A percentile compares a stretch with the other conserved stretches of the same genome.
phyloP scores from a whole-genome alignment of 78 protist genomes.

The Abeoforma whisleri region DNA sequence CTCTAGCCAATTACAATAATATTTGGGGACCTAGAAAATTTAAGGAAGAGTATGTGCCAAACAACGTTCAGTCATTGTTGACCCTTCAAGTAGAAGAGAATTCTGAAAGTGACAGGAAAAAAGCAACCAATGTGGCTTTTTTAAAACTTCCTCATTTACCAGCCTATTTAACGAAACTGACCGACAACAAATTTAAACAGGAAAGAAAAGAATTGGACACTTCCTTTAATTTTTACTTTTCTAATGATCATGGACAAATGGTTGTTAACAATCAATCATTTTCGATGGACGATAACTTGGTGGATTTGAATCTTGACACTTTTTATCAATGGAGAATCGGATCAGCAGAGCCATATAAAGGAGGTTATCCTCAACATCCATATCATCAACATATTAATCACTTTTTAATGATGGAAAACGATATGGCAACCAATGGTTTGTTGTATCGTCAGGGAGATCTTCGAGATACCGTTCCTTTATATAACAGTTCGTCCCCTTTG shows the following conservation, averaged over 20 bases:
- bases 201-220: background rate
- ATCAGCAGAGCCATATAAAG: background rate
- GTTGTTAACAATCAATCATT: background rate
- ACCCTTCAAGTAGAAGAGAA: background rate
- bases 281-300: background rate
- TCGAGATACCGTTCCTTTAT: constrained; percentile 12
- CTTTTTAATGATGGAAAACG: background rate
- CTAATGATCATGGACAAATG: background rate
- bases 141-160: background rate
- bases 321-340: background rate
- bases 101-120: no score
- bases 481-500: background rate
- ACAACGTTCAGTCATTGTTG: background rate
- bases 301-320: background rate
- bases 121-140: no score
- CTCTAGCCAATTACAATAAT: background rate
- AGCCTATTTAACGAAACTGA: background rate
- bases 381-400: background rate
- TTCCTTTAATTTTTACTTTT: background rate
- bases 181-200: background rate
- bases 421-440: background rate
- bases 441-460: background rate
- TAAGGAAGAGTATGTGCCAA: background rate
- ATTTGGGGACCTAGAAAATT: background rate
- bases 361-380: background rate